A percentile compares a stretch with the other conserved stretches of the same genome.
phyloP scores from a whole-genome alignment of 352 stramenopile genomes.

The Pythium myriotylum region DNA sequence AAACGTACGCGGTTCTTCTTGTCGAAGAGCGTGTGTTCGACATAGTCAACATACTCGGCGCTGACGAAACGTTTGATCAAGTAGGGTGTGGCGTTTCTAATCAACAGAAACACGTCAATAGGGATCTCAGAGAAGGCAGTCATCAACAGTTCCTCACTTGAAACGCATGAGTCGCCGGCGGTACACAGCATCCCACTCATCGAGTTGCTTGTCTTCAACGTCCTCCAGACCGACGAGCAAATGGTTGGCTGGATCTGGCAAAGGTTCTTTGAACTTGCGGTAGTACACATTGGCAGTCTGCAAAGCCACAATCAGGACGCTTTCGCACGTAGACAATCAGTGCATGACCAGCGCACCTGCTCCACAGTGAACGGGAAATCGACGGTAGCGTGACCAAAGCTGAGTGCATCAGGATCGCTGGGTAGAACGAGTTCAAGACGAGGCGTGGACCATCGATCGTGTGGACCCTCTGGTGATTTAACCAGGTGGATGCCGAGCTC shows the following conservation, averaged over 20 bases:
- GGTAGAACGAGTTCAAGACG: constrained; percentile 42
- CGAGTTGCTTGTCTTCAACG: constrained; percentile 49
- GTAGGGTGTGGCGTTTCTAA: constrained; percentile 70
- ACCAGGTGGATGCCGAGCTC: constrained; percentile 47
- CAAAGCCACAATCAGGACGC: neutral
- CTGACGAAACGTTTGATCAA: constrained; percentile 81
- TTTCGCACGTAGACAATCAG: neutral
- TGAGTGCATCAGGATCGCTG: constrained; percentile 41
- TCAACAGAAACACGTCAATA: constrained; percentile 7
- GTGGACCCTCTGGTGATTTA: constrained; percentile 16
- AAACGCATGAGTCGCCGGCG: constrained; percentile 63
- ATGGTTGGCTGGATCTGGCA: constrained; percentile 63
- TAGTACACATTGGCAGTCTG: constrained; percentile 75
- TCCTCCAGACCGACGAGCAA: constrained; percentile 46
- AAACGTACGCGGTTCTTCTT: constrained; percentile 63
- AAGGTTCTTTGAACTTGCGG: constrained; percentile 78
- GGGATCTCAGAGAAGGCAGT: neutral
- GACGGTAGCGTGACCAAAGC: constrained; percentile 52
- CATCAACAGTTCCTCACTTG: constrained; percentile 26
- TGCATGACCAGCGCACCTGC: constrained; percentile 36
- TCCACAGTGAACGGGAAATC: constrained; percentile 62
- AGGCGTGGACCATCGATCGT: constrained; percentile 28
- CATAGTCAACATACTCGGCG: constrained; percentile 71
- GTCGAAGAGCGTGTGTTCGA: constrained; percentile 79
- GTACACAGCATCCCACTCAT: constrained; percentile 65